A percentile compares a stretch with the other conserved stretches of the same genome.
phyloP scores from a whole-genome alignment of 2,329 filamentous ascomycete genomes.

The Arthrobotrys megalospora region DNA sequence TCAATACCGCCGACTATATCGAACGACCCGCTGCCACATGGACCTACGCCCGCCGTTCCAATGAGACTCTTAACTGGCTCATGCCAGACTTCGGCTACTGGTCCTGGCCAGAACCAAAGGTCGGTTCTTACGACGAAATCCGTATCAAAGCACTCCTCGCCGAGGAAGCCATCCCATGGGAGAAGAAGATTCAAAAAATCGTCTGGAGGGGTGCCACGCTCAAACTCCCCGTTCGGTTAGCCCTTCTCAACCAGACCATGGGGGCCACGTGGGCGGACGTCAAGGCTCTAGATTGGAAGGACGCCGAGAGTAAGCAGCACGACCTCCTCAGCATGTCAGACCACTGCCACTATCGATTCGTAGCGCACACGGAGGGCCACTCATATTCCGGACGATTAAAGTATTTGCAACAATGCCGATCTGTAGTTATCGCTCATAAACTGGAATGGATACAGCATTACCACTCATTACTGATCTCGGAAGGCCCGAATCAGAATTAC shows the following conservation, averaged over 20 bases:
- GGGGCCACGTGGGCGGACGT: conserved; percentile 67
- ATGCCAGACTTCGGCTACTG: conserved; percentile 74
- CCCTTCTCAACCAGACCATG: conserved; percentile 64
- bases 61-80: conserved; percentile 68
- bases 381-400: conserved; percentile 73
- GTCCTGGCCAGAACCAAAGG: conserved; percentile 72
- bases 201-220: conserved; percentile 65
- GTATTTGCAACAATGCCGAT: conserved; percentile 72
- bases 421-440: conserved; percentile 70
- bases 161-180: conserved; percentile 60
- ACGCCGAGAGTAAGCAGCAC: conserved; percentile 67
- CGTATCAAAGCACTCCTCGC: conserved; percentile 59
- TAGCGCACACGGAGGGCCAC: conserved; percentile 72
- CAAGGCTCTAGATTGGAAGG: conserved; percentile 67
- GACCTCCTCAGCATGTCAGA: conserved; percentile 71
- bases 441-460: conserved; percentile 71
- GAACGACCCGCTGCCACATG: conserved; percentile 68
- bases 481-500: conserved; percentile 71
- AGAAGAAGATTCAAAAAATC: conserved; percentile 61
- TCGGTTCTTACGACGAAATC: conserved; percentile 66
- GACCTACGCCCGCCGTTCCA: conserved; percentile 68
- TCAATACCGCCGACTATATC: conserved; percentile 72
- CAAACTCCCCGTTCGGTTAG: conserved; percentile 65
- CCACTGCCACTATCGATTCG: conserved; percentile 73
- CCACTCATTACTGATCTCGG: conserved; percentile 69